phyloP scores from a whole-genome alignment of 345 rosid species.

The Syzygium grande region DNA sequence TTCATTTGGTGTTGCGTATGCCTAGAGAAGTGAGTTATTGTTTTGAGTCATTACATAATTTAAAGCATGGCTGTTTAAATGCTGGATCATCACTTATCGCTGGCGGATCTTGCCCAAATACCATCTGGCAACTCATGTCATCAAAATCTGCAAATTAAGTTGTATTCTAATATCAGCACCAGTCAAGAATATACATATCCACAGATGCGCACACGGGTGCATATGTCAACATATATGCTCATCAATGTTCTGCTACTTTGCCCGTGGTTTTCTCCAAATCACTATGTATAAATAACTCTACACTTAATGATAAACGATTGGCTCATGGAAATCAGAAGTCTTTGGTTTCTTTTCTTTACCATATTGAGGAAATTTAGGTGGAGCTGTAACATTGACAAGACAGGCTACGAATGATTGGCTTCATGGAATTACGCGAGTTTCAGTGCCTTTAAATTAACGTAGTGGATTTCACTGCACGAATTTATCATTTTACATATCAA shows the following conservation, averaged over 20 bases:
- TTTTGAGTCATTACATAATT: slow-evolving; percentile 42
- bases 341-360: neutral
- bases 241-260: neutral
- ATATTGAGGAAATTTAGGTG: neutral
- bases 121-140: slow-evolving; percentile 91
- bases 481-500: slow-evolving; percentile 1
- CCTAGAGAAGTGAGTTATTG: neutral
- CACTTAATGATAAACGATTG: neutral
- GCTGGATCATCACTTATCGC: slow-evolving; percentile 62
- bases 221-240: neutral
- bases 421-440: slow-evolving; percentile 25
- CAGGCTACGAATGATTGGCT: slow-evolving; percentile 24
- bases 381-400: neutral
- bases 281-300: neutral
- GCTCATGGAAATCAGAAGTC: neutral
- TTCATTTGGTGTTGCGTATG: neutral
- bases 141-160: slow-evolving; percentile 65
- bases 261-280: neutral
- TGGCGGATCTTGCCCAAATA: slow-evolving; percentile 86
- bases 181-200: neutral
- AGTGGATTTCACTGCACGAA: slow-evolving; percentile 12
- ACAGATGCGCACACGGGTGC: neutral
- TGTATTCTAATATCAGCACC: neutral
- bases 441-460: slow-evolving; percentile 1
- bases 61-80: slow-evolving; percentile 72